Conservation (phyloP, 2,329 filamentous ascomycete genomes). For the Pseudopyrenochaeta lycopersici region DNA sequence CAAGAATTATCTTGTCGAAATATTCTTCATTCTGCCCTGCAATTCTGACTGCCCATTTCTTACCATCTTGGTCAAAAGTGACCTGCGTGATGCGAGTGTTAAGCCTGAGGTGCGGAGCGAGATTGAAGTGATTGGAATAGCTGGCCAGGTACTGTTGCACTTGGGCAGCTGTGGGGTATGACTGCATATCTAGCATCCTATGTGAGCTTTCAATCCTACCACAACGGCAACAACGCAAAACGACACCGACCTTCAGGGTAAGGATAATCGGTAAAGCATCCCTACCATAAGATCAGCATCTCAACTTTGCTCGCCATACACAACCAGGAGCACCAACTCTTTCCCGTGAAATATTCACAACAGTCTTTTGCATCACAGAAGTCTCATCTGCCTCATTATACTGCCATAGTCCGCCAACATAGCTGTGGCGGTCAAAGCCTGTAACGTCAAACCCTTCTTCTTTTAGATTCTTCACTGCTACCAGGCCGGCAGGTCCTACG, state of each 20-base stretch:
- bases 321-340: constrained; percentile 5
- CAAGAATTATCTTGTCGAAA: constrained; percentile 32
- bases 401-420: constrained; percentile 34
- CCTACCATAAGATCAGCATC: constrained; percentile 2
- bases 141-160: constrained; percentile 29
- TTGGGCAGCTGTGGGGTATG: constrained; percentile 27
- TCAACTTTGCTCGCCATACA: too few species aligned
- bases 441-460: constrained; percentile 31
- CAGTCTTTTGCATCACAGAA: constrained; percentile 27
- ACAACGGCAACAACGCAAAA: neutral
- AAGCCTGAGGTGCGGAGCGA: constrained; percentile 22
- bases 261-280: constrained; percentile 34
- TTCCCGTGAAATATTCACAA: constrained; percentile 33
- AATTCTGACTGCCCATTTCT: constrained; percentile 24
- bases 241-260: constrained; percentile 17
- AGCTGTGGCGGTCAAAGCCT: constrained; percentile 29
- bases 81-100: constrained; percentile 16
- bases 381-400: constrained; percentile 29
- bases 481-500: constrained; percentile 20
- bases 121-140: constrained; percentile 27
- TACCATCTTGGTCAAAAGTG: constrained; percentile 13
- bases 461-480: constrained; percentile 26
- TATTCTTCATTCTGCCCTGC: constrained; percentile 7
- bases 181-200: constrained; percentile 9
- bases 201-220: neutral